Evolutionary conservation across 2,329 filamentous ascomycete genomes (phyloP), one percentile per base, ranked within the genome.

Genomic region (Mariannaea sp.): DNA sequence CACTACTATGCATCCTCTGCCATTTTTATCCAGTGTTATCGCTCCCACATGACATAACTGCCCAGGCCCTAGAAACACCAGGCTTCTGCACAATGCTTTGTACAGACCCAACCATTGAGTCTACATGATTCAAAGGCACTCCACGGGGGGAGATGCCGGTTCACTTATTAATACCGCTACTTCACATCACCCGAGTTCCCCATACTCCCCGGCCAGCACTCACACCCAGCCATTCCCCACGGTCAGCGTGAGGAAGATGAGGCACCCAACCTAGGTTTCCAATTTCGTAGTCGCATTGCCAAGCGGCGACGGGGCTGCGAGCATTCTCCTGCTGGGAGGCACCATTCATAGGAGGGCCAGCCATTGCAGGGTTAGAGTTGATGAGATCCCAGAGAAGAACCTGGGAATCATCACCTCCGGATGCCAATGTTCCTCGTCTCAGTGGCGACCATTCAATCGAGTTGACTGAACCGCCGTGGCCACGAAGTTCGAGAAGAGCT

Each of bases 391-490:
- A 99, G 13, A 97, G 80, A 26, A 97, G 80, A 2, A 97, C 93
- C 61, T 94, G 84, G 59, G 86, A 93, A 72, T 99, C 94, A 66
- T 99, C 94, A 5, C 82, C 94, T 27, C 94, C 94, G 1, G 91
- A 96, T 13, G 93, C 93, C 14, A 99, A 83, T 60, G 92, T 89
- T 19, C 94, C 94, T 65, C 94, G 83, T 54, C 92, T 84, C 49
- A 85, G 83, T 0, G 92, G 93, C 7, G 91, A 96, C 94, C 94
- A 99, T 75, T 99, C 94, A 54, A 97, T 89, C 66, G 89, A 94
- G 74, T 96, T 97, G 52, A 99, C 83, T 7, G 90, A 75, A 4
- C 90, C 89, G 17, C 85, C 84, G 69, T 99, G 93, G 17, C 94
- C 94, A 41, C 90, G 90, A 30, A 99, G 85, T 71, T 99, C 94